Evolutionary conservation across 108 stramenopile genomes (phyloP).

Genomic region (Nitzschia palea): DNA sequence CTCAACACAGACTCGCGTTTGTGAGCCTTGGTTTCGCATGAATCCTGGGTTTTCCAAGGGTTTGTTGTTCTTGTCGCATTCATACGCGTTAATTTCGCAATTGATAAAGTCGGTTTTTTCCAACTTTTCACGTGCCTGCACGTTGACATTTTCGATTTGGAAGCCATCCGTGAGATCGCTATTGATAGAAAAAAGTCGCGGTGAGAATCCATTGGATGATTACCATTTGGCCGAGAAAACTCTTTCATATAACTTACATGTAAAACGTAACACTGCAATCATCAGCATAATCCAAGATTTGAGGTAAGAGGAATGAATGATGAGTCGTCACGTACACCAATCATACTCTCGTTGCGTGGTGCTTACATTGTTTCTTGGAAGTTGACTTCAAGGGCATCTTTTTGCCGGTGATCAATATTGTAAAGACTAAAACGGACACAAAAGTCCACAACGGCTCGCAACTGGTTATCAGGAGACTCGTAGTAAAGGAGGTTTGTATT

Average conservation of each 20-base stretch:
- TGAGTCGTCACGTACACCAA: no score
- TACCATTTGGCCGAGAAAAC: no score
- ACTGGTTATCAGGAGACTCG: background rate
- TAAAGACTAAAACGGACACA: constrained; percentile 13
- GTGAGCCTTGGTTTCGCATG: background rate
- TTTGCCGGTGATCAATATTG: background rate
- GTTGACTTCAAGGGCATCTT: background rate
- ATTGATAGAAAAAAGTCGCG: no score
- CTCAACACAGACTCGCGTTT: background rate
- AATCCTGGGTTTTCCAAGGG: background rate
- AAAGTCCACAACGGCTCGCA: background rate
- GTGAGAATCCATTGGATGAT: no score
- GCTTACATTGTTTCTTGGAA: constrained; percentile 9
- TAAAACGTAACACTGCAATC: background rate
- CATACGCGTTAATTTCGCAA: background rate
- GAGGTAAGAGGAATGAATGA: no score
- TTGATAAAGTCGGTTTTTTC: background rate
- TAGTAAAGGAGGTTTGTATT: constrained; percentile 6
- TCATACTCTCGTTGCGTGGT: no score
- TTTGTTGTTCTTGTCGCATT: constrained; percentile 2
- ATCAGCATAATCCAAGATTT: no score
- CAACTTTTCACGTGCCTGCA: background rate
- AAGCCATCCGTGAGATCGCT: constrained; percentile 3
- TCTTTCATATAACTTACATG: no score
- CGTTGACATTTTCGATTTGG: background rate